Conservation (phyloP, 1,139 yeast genomes). For the Candida glucosophila region DNA sequence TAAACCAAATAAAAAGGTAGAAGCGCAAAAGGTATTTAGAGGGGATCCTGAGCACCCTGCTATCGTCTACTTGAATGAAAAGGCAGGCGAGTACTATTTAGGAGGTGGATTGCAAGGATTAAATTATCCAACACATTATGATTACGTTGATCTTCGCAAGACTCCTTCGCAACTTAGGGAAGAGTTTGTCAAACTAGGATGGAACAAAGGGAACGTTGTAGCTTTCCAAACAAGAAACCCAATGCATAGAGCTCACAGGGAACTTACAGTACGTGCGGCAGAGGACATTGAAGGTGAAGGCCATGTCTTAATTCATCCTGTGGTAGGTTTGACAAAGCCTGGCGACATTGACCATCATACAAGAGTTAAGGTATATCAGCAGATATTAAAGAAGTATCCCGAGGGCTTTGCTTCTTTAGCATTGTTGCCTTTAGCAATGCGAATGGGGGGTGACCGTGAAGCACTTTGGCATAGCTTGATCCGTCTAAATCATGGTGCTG, state of each 20-base stretch:
- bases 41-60: conserved; percentile 99
- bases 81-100: conserved; percentile 75
- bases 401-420: conserved; percentile 88
- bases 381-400: conserved; percentile 85
- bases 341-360: conserved; percentile 98
- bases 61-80: conserved; percentile 58
- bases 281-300: conserved; percentile 35
- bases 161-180: conserved; percentile 86
- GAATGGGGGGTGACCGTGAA: conserved; percentile 99
- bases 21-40: conserved; percentile 82
- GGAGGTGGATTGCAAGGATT: conserved; percentile 88
- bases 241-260: conserved; percentile 97
- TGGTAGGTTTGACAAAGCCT: conserved; percentile 93
- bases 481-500: conserved; percentile 93
- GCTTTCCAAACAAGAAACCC: conserved; percentile 99
- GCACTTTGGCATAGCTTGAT: conserved; percentile 98
- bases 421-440: conserved; percentile 89
- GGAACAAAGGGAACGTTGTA: conserved; percentile 70
- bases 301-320: conserved; percentile 89
- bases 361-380: conserved; percentile 90
- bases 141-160: conserved; percentile 77
- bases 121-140: conserved; percentile 80
- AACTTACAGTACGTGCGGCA: conserved; percentile 92
- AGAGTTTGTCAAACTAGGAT: conserved; percentile 71
- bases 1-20: conserved; percentile 68